Conservation (phyloP, 2,329 filamentous ascomycete genomes). For the Beauveria sp. region DNA sequence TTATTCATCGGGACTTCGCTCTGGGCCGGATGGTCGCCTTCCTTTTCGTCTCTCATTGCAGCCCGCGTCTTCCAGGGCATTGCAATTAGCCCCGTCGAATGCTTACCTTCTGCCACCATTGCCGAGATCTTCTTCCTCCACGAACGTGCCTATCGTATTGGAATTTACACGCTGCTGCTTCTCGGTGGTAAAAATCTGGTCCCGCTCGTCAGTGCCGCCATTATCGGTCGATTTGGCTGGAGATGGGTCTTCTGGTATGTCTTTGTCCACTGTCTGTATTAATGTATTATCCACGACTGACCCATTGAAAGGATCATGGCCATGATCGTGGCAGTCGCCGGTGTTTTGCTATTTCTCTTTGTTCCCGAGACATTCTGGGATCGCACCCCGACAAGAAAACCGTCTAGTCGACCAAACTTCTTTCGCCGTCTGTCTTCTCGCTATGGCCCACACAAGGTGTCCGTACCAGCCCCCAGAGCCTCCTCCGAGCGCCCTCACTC, state of each 20-base stretch:
- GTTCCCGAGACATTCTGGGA: conserved; percentile 97
- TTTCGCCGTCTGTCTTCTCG: conserved; percentile 41
- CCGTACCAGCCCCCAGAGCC: conserved; percentile 3
- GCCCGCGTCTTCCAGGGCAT: conserved; percentile 84
- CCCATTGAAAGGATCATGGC: conserved; percentile 59
- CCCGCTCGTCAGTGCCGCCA: conserved; percentile 75
- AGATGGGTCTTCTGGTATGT: conserved; percentile 81
- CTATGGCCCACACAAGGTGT: conserved; percentile 17
- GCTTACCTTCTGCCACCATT: conserved; percentile 85
- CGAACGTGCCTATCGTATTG: conserved; percentile 84
- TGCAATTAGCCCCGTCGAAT: conserved; percentile 84
- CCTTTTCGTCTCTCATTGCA: conserved; percentile 68
- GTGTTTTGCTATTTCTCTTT: conserved; percentile 73
- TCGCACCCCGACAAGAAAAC: conserved; percentile 52
- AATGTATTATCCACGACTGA: background rate
- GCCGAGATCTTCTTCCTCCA: conserved; percentile 96
- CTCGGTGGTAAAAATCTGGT: conserved; percentile 88
- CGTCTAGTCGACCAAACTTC: conserved; percentile 35
- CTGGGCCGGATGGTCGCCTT: conserved; percentile 83
- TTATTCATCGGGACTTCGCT: conserved; percentile 70
- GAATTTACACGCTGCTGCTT: conserved; percentile 84
- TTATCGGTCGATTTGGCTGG: conserved; percentile 74
- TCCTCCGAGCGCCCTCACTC: conserved; percentile 13
- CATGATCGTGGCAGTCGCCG: conserved; percentile 66
- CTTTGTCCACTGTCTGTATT: background rate